Evolutionary conservation across 23 red algal species (phyloP).

Genomic region (Gracilaria domingensis): DNA sequence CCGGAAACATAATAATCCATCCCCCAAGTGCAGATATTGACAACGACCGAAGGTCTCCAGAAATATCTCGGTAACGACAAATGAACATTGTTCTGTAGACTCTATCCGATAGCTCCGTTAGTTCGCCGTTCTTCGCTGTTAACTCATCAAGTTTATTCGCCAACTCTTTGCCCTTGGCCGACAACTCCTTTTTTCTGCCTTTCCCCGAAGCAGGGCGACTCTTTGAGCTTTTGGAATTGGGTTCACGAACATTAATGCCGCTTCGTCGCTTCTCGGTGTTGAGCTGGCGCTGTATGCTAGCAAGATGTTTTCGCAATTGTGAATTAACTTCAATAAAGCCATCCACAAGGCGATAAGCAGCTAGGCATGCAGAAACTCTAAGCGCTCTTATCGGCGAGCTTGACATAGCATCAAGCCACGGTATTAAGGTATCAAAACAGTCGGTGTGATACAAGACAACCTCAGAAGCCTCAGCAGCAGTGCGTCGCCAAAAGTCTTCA

Average conservation of each 20-base stretch:
- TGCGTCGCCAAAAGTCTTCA: conserved; percentile 51
- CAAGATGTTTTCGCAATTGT: conserved; percentile 39
- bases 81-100: conserved; percentile 80
- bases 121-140: conserved; percentile 61
- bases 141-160: conserved; percentile 51
- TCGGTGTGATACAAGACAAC: conserved; percentile 78
- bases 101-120: conserved; percentile 67
- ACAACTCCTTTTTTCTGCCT: conserved; percentile 24
- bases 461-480: conserved; percentile 48
- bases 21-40: conserved; percentile 72
- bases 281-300: conserved; percentile 62
- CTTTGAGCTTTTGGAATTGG: background rate
- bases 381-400: conserved; percentile 42
- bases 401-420: conserved; percentile 70
- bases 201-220: background rate
- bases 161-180: conserved; percentile 61
- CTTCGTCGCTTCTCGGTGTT: conserved; percentile 53
- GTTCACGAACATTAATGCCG: conserved; percentile 4
- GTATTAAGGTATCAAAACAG: conserved; percentile 73
- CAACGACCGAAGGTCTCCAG: conserved; percentile 60
- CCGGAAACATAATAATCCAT: conserved; percentile 81
- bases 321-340: conserved; percentile 59
- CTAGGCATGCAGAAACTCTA: conserved; percentile 65
- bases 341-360: conserved; percentile 74
- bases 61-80: conserved; percentile 83